phyloP scores from a whole-genome alignment of 768 basidiomycete species.

The Mycena haematopus region DNA sequence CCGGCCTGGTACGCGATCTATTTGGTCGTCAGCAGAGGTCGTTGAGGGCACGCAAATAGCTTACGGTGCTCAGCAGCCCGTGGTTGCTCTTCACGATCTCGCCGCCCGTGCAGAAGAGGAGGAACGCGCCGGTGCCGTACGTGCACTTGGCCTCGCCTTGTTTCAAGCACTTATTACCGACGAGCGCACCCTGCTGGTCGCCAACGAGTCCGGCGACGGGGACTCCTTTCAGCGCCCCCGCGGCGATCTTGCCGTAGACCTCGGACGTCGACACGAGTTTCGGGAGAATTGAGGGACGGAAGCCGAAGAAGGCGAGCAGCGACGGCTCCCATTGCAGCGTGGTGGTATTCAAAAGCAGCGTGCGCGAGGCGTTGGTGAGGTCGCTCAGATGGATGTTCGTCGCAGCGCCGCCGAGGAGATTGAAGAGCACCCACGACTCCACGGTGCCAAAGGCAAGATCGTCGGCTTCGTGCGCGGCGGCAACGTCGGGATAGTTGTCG shows the following conservation, averaged over 20 bases:
- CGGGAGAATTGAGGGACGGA: constrained; percentile 81
- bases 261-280: constrained; percentile 90
- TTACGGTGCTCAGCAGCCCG: constrained; percentile 88
- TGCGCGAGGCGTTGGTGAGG: constrained; percentile 95
- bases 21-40: constrained; percentile 18
- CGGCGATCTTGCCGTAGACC: constrained; percentile 81
- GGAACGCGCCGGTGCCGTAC: constrained; percentile 96
- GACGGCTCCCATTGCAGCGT: constrained; percentile 84
- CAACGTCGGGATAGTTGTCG: constrained; percentile 79
- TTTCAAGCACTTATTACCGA: constrained; percentile 94
- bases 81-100: constrained; percentile 86
- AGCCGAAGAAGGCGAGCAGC: constrained; percentile 86
- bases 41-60: constrained; percentile 23
- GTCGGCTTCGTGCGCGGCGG: constrained; percentile 79
- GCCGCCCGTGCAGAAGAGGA: constrained; percentile 91
- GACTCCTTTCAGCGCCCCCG: constrained; percentile 72
- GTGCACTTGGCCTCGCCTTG: constrained; percentile 97
- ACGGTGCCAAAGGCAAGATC: constrained; percentile 92
- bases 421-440: constrained; percentile 91
- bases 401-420: constrained; percentile 79
- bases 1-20: constrained; percentile 93
- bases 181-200: constrained; percentile 97
- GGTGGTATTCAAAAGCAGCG: constrained; percentile 85
- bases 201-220: constrained; percentile 93
- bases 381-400: constrained; percentile 85